Percentiles rank a stretch among this genome's conserved stretches.
phyloP scores from a whole-genome alignment of 1,139 yeast species.

The Magnusiomyces tetraspermus region DNA sequence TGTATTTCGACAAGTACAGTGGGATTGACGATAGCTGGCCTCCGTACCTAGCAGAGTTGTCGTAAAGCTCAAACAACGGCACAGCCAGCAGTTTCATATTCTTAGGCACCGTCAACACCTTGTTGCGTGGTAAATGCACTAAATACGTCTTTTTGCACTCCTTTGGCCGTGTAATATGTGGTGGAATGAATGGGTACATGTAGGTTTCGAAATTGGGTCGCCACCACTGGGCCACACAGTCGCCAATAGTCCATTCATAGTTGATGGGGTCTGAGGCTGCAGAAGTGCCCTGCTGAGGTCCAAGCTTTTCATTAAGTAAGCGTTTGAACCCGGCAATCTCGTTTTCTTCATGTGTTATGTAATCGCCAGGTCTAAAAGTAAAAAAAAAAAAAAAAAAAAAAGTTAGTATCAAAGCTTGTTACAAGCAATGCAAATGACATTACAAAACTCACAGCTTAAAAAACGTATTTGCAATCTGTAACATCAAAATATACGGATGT shows the following conservation, averaged over 20 bases:
- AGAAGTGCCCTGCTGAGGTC: slow-evolving; percentile 19
- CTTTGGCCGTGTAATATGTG: slow-evolving; percentile 31
- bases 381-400: not conserved
- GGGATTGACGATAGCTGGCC: slow-evolving; percentile 30
- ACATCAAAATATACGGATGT: slow-evolving; percentile 31
- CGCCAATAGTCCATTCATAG: slow-evolving; percentile 29
- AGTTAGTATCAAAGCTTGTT: not conserved
- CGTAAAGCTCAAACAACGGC: slow-evolving; percentile 33
- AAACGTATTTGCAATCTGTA: slow-evolving; percentile 28
- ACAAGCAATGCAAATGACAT: not conserved
- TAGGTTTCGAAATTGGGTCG: slow-evolving; percentile 32
- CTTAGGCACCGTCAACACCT: slow-evolving; percentile 27
- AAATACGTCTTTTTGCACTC: slow-evolving; percentile 33
- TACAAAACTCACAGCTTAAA: slow-evolving; percentile 22
- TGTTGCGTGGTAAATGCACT: slow-evolving; percentile 27
- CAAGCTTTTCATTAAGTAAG: slow-evolving; percentile 25
- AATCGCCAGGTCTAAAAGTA: slow-evolving; percentile 29
- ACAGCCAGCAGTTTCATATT: slow-evolving; percentile 31
- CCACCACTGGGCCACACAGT: slow-evolving; percentile 35
- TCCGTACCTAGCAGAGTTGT: slow-evolving; percentile 30
- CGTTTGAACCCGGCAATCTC: slow-evolving; percentile 28
- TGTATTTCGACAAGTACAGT: slow-evolving; percentile 29
- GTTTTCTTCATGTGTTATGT: slow-evolving; percentile 27
- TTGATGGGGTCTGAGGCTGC: slow-evolving; percentile 17
- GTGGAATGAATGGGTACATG: slow-evolving; percentile 34